phyloP scores from a whole-genome alignment of 1,284 basidiomycete genomes.

The Sutorius eximius region DNA sequence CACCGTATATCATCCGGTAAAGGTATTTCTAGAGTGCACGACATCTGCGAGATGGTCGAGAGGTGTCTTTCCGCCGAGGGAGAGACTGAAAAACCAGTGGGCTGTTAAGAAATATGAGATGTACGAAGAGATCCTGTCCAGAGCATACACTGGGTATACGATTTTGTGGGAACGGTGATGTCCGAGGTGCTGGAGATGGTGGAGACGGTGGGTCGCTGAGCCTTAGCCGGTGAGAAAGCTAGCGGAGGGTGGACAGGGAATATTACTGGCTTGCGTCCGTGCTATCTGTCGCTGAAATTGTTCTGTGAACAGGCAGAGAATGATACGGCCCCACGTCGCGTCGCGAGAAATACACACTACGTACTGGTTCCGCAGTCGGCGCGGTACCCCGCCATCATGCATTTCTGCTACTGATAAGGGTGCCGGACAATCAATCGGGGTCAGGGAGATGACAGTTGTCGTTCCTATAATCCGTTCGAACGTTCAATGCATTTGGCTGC shows the following conservation, averaged over 20 bases:
- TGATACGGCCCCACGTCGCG: neutral
- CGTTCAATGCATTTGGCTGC: neutral
- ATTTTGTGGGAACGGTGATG: neutral
- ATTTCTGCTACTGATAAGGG: neutral
- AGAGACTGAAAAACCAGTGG: neutral
- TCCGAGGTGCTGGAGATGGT: neutral
- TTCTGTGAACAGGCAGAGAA: neutral
- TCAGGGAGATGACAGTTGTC: neutral
- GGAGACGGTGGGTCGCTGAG: neutral
- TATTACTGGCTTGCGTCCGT: neutral
- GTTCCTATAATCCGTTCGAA: neutral
- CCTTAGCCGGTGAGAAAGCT: neutral
- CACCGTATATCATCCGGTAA: neutral
- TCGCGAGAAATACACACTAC: neutral
- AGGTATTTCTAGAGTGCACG: neutral
- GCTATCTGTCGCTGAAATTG: neutral
- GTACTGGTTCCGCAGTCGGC: neutral
- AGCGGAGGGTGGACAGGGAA: neutral
- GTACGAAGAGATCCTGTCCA: neutral
- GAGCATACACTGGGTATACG: neutral
- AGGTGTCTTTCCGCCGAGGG: neutral
- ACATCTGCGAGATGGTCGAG: neutral
- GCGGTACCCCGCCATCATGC: neutral
- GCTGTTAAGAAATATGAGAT: too few relatives aligned
- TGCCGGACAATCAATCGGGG: neutral